phyloP scores from a whole-genome alignment of 257 asterid genomes.

The Penstemon newberryi region DNA sequence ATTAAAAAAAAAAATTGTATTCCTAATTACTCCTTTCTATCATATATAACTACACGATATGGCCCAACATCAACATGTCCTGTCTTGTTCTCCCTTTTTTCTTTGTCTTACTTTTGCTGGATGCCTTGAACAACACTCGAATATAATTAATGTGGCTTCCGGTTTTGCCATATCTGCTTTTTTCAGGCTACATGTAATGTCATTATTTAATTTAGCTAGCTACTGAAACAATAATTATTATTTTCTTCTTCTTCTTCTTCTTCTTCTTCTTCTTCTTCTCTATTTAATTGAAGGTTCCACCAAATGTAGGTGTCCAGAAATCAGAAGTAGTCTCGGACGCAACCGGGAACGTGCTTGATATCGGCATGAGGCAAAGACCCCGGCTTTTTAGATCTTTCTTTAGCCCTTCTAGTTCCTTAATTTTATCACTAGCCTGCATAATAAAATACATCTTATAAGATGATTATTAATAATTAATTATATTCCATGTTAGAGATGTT shows the following conservation, averaged over 20 bases:
- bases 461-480: neutral
- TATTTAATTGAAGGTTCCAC: slow-evolving; percentile 58
- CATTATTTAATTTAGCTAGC: neutral
- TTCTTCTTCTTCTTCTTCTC: neutral
- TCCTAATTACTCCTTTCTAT: slow-evolving; percentile 22
- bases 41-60: slow-evolving; percentile 30
- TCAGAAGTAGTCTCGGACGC: slow-evolving; percentile 66
- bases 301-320: slow-evolving; percentile 84
- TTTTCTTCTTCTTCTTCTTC: neutral
- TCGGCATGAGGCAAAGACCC: slow-evolving; percentile 87
- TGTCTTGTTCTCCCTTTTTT: slow-evolving; percentile 34
- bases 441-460: neutral
- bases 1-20: neutral
- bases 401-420: slow-evolving; percentile 40
- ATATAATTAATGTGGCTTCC: slow-evolving; percentile 24
- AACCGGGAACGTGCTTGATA: slow-evolving; percentile 80
- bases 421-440: slow-evolving; percentile 41
- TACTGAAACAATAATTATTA: slow-evolving; percentile 9
- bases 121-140: slow-evolving; percentile 16
- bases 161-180: slow-evolving; percentile 8
- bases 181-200: neutral
- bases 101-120: slow-evolving; percentile 29
- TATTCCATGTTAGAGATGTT: slow-evolving; percentile 1
- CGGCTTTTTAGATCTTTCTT: slow-evolving; percentile 58
- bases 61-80: slow-evolving; percentile 65